phyloP scores from a whole-genome alignment of 345 rosid genomes.

The Sonneratia alba region DNA sequence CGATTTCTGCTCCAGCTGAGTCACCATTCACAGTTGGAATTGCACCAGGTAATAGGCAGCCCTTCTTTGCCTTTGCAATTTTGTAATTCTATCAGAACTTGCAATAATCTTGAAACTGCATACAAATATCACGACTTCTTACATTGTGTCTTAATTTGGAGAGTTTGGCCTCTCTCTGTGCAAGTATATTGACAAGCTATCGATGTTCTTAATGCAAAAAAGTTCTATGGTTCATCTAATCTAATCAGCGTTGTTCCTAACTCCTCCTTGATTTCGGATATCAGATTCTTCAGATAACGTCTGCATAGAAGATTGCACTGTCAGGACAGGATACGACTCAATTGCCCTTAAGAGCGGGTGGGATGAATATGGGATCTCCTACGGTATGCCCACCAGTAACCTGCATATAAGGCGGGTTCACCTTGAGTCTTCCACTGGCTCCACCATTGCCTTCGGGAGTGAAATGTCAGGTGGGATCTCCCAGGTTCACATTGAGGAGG shows the following conservation, averaged over 20 bases:
- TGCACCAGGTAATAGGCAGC: conserved; percentile 51
- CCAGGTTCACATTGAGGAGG: conserved; percentile 39
- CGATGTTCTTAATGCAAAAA: neutral
- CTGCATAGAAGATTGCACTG: conserved; percentile 73
- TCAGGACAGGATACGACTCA: conserved; percentile 64
- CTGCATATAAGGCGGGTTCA: conserved; percentile 54
- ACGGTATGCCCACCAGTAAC: conserved; percentile 46
- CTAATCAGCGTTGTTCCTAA: neutral
- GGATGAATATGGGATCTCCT: conserved; percentile 87
- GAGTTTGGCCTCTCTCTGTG: neutral
- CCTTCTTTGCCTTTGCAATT: neutral
- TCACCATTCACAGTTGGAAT: conserved; percentile 66
- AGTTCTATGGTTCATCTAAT: neutral
- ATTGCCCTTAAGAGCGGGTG: conserved; percentile 86
- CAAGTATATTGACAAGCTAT: neutral
- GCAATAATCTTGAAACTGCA: neutral
- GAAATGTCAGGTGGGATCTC: conserved; percentile 98
- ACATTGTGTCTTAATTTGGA: neutral
- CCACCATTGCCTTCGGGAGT: conserved; percentile 81
- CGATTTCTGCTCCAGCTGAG: conserved; percentile 41
- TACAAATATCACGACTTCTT: neutral
- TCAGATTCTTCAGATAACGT: conserved; percentile 85
- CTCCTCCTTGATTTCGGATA: neutral
- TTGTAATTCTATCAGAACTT: neutral
- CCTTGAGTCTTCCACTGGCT: conserved; percentile 63